Base-by-base conservation (phyloP, 164 flowering plant genomes). In the Nymphaea colorata region DNA sequence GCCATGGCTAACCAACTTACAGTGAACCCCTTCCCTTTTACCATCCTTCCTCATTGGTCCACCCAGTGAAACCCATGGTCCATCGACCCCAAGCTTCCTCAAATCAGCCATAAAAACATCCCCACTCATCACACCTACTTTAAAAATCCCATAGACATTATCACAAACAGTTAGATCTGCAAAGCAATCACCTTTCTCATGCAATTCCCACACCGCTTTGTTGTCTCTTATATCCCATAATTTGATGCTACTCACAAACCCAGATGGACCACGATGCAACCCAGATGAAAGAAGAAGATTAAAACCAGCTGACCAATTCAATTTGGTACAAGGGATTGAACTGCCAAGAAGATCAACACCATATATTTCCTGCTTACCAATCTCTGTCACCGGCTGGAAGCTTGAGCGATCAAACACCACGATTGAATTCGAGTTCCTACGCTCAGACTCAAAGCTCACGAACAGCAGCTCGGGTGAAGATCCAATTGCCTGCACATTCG, bases 101-200 rank as follows among this genome's bases (percentile, higher is more conserved):
- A 95, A 71, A 80, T 95, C 99, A 0, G 78, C 71, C 47, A 73
- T 74, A 67, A 77, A 92, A 17, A 88, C 88, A 59, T 90, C 95
- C 0, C 96, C 97, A 0, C 96, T 83, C 55, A 80, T 88, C 74
- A 90, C 89, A 8, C 99, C 99, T 59, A 94, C 87, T 61, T 94
- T 94, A 66, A 88, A 85, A 42, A 94, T 83, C 0, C 83, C 76
- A 0, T 77, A 72, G 44, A 86, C 74, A 51, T 62, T 64, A 65
- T 87, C 86, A 0, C 86, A 84, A 59, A 82, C 89, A 0, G 97
- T 80, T 1, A 90, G 82, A 78, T 95, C 98, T 0, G 97, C 68
- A 67, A 95, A 95, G 67, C 99, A 95, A 77, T 95, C 96, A 2
- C 63, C 69, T 62, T 75, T 82, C 79, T 91, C 97, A 72, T 80